Evolutionary conservation across 176 grass and related monocot species (phyloP), one percentile per base, ranked within the genome.

Genomic region (Phragmites australis): DNA sequence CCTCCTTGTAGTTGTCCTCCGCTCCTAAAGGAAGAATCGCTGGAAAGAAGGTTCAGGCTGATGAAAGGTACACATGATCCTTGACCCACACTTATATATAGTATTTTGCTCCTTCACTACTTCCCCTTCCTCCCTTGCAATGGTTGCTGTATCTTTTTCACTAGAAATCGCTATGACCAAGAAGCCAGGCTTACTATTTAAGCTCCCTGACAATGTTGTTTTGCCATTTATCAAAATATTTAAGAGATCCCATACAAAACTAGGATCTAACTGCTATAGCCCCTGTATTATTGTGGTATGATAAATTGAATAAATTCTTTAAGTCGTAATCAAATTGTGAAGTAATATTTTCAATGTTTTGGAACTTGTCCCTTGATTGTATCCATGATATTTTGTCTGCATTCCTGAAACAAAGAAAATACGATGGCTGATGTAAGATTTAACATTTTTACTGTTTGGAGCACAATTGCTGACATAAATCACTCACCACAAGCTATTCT

Each of bases 1-100:
- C 25, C 65, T 54, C 52, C 72, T 74, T 86, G 21, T 58, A 99
- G 93, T 80, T 99, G 56, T 96, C 97, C 82, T 93, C 86, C 37
- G 97, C 88, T 78, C 97, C 97, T 54, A 99, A 91, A 88, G 93
- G 90, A 89, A 99, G 26, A 89, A 67, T 96, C 50, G 78, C 87
- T 15, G 93, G 88, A 70, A 99, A 99, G 88, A 89, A 95, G 47
- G 84, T 78, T 85, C 79, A 84, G 71, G 79, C 49, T 82, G 87
- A 89, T 76, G 93, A 93, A 79, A 99, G 97, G 97, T 99, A 84
- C 46, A 67, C 21, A 47, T 26, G 19, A 71, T 72, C 60, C 42
- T 74, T 42, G 8, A 51, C 30, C 41, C 58, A 40, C 44, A 57
- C 5, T 30, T 30, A 8, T 27, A 9, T 81, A 51, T 65, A 64